Evolutionary conservation across 768 basidiomycete genomes (phyloP).

Genomic region (Pleurotus sapidus): DNA sequence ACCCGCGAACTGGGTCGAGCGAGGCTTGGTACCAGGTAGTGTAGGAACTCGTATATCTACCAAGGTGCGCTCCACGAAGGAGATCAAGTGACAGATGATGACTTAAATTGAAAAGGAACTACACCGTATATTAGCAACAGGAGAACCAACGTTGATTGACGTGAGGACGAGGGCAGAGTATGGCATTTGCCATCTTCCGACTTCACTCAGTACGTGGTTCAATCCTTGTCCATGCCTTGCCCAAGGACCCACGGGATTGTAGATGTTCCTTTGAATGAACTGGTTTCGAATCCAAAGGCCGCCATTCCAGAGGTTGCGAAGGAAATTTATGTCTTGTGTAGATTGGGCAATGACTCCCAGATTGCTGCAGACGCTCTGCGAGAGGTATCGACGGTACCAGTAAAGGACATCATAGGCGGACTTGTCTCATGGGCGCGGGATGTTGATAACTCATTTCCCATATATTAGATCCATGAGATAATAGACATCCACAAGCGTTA

Average conservation of each 20-base stretch:
- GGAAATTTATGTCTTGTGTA: slow-evolving; percentile 67
- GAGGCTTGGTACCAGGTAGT: slow-evolving; percentile 44
- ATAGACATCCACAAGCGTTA: neutral
- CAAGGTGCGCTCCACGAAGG: slow-evolving; percentile 21
- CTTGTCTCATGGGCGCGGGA: slow-evolving; percentile 74
- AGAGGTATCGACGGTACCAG: slow-evolving; percentile 25
- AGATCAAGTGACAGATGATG: too few species aligned
- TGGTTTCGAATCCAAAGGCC: slow-evolving; percentile 59
- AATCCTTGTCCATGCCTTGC: neutral
- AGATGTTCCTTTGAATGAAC: slow-evolving; percentile 74
- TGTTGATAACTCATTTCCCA: slow-evolving; percentile 74
- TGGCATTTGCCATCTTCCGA: slow-evolving; percentile 79
- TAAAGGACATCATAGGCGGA: slow-evolving; percentile 80
- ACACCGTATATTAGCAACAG: slow-evolving; percentile 26
- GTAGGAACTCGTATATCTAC: slow-evolving; percentile 39
- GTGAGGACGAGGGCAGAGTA: slow-evolving; percentile 80
- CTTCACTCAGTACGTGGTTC: slow-evolving; percentile 60
- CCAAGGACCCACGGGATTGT: neutral
- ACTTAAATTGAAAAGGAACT: slow-evolving; percentile 39
- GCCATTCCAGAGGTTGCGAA: slow-evolving; percentile 28
- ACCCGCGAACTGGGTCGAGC: slow-evolving; percentile 60
- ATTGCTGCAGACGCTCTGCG: slow-evolving; percentile 72
- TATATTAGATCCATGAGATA: slow-evolving; percentile 52
- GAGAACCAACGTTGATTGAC: slow-evolving; percentile 56
- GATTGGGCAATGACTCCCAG: slow-evolving; percentile 92